phyloP scores from a whole-genome alignment of 2,329 filamentous ascomycete genomes.

The Cladobotryum mycophilum region DNA sequence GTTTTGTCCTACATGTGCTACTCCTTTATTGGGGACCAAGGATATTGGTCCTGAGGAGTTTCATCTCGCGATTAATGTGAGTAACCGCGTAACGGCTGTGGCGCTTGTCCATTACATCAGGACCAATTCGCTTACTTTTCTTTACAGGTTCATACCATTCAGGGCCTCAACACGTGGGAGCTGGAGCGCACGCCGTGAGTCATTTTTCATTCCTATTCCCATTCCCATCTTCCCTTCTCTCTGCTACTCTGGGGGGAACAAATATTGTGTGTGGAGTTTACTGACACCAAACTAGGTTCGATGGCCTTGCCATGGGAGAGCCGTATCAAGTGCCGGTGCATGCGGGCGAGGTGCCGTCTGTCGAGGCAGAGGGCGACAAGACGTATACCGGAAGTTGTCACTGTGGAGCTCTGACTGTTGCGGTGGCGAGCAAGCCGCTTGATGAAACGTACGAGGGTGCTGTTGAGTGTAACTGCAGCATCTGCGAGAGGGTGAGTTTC shows the following conservation, averaged over 20 bases:
- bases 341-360: slow-evolving; percentile 35
- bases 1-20: slow-evolving; percentile 49
- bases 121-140: not conserved
- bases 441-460: slow-evolving; percentile 29
- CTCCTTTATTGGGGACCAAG: slow-evolving; percentile 30
- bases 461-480: slow-evolving; percentile 46
- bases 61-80: slow-evolving; percentile 12
- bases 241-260: too few species aligned
- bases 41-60: not conserved
- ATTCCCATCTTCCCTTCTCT: not conserved
- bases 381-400: slow-evolving; percentile 47
- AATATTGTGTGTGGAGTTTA: not conserved
- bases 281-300: slow-evolving; percentile 24
- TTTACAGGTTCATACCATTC: slow-evolving; percentile 35
- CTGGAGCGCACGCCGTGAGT: slow-evolving; percentile 32
- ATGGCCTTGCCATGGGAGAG: slow-evolving; percentile 29
- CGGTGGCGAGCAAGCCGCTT: slow-evolving; percentile 37
- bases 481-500: slow-evolving; percentile 35
- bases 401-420: slow-evolving; percentile 43
- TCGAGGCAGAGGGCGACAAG: slow-evolving; percentile 30
- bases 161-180: slow-evolving; percentile 37
- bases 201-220: not conserved
- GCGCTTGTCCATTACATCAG: not conserved
- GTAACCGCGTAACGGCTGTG: not conserved
- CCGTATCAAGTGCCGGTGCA: slow-evolving; percentile 31